phyloP scores from a whole-genome alignment of 495 filamentous ascomycete species.

The Aspergillus leporis region DNA sequence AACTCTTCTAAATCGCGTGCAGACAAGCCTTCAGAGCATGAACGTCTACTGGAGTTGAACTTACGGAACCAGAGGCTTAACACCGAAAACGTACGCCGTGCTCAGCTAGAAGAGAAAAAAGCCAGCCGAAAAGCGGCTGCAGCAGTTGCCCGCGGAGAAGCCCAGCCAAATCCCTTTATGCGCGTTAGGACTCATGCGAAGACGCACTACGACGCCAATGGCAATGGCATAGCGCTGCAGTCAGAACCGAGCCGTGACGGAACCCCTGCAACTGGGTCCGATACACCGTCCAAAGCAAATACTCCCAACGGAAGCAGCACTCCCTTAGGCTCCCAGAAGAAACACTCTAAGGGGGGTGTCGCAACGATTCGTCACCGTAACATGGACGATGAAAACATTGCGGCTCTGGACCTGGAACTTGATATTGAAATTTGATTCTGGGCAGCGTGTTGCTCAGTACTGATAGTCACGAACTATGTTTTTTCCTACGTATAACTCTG shows the following conservation, averaged over 20 bases:
- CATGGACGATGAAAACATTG: slow-evolving; percentile 84
- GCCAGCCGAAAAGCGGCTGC: slow-evolving; percentile 59
- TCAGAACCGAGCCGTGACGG: slow-evolving; percentile 41
- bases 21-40: slow-evolving; percentile 59
- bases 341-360: slow-evolving; percentile 57
- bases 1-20: slow-evolving; percentile 47
- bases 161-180: slow-evolving; percentile 55
- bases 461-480: background rate
- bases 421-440: slow-evolving; percentile 65
- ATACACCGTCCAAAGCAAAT: slow-evolving; percentile 23
- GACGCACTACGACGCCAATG: slow-evolving; percentile 59
- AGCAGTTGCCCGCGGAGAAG: slow-evolving; percentile 56
- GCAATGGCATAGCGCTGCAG: slow-evolving; percentile 24
- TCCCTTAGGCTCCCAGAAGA: slow-evolving; percentile 55
- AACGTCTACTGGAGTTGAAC: slow-evolving; percentile 76
- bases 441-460: background rate
- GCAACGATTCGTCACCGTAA: slow-evolving; percentile 68
- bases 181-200: slow-evolving; percentile 62
- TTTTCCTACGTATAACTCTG: background rate
- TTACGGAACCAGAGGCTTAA: slow-evolving; percentile 76
- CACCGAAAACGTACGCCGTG: slow-evolving; percentile 77
- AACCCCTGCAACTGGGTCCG: slow-evolving; percentile 44
- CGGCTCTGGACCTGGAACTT: slow-evolving; percentile 75
- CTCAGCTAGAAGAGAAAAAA: slow-evolving; percentile 75
- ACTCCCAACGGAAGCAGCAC: slow-evolving; percentile 37